Conservation (phyloP, 805 yeast species). For the Wickerhamomyces kurtzmanii region DNA sequence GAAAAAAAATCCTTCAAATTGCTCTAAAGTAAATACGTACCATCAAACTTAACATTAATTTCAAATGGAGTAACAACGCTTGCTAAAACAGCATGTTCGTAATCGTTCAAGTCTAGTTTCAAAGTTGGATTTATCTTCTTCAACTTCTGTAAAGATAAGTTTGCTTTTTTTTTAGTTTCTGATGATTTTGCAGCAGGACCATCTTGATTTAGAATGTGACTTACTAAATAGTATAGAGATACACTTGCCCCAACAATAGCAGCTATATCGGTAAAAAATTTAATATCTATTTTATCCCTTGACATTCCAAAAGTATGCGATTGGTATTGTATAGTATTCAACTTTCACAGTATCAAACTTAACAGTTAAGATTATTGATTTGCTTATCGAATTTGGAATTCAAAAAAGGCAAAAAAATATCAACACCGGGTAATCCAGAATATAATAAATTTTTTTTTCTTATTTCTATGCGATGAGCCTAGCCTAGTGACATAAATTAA, state of each 20-base stretch:
- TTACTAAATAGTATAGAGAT: constrained; percentile 56
- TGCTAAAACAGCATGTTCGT: constrained; percentile 71
- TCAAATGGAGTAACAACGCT: constrained; percentile 81
- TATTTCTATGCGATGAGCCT: no score
- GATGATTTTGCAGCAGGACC: constrained; percentile 39
- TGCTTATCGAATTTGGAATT: no score
- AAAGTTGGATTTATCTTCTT: constrained; percentile 49
- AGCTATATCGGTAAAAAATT: constrained; percentile 33
- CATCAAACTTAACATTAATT: constrained; percentile 57
- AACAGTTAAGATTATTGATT: no score
- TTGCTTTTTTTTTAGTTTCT: constrained; percentile 54
- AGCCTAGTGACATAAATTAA: no score
- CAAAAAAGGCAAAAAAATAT: no score
- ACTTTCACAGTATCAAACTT: no score
- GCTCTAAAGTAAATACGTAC: constrained; percentile 7
- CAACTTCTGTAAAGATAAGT: constrained; percentile 46
- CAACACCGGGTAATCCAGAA: no score
- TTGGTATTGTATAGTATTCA: no score
- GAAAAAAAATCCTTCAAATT: background rate
- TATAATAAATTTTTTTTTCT: no score
- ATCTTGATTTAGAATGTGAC: constrained; percentile 29
- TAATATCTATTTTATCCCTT: constrained; percentile 24
- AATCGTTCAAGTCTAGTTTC: constrained; percentile 47
- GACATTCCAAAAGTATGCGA: constrained; percentile 15
- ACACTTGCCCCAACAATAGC: constrained; percentile 55